Evolutionary conservation across 2,329 filamentous ascomycete genomes (phyloP), one percentile per base, ranked within the genome.

Genomic region (Cladosporium halotolerans): DNA sequence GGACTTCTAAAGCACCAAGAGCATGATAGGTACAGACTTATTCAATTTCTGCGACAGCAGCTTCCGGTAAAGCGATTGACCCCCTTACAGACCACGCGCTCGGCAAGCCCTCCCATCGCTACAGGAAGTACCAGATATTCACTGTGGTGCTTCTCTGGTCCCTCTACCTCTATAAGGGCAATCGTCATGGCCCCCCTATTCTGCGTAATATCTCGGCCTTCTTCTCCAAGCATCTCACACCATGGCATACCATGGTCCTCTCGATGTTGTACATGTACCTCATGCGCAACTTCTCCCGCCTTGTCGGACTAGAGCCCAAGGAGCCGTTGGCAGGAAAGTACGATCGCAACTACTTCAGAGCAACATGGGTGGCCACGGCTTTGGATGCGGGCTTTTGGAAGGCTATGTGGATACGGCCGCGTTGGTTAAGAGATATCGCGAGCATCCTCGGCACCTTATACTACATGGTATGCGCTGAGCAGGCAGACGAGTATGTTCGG

Each of bases 321-420:
- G 93, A 99, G 64, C 93, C 93, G 16, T 79, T 99, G 66, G 87
- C 91, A 31, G 96, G 95, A 66, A 85, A 97, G 68, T 99, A 99
- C 73, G 89, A 88, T 52, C 79, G 89, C 48, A 84, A 88, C 28
- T 99, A 95, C 73, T 99, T 96, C 70, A 85, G 93, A 45, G 93
- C 93, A 52, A 99, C 93, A 67, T 99, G 93, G 93, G 82, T 97
- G 13, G 84, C 93, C 50, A 99, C 93, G 0, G 93, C 90, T 0
- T 73, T 99, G 56, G 93, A 99, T 64, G 93, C 93, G 5, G 93
- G 93, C 1, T 99, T 96, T 70, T 99, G 93, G 93, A 96, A 90
- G 0, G 93, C 93, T 33, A 99, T 99, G 93, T 86, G 84, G 63
- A 91, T 99, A 58, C 82, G 81, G 53, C 77, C 77, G 45, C 90